Conservation (phyloP, 352 stramenopile genomes). For the Globisporangium nagaii region DNA sequence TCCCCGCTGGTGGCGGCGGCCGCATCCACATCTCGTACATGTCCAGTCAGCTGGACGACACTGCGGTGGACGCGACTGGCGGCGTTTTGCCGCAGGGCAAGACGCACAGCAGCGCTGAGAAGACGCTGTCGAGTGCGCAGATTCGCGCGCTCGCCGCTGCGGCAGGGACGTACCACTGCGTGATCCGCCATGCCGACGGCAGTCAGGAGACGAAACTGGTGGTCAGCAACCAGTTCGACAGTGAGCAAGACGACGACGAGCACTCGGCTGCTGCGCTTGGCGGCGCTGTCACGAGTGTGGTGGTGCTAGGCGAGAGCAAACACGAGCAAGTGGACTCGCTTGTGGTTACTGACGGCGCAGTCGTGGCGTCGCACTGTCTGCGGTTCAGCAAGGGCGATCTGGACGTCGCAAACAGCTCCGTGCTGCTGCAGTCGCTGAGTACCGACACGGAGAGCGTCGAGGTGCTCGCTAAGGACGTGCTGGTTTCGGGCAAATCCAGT, state of each 20-base stretch:
- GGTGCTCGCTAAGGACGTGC: slow-evolving; percentile 32
- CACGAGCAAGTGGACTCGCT: slow-evolving; percentile 23
- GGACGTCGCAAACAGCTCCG: slow-evolving; percentile 39
- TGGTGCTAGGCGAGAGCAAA: slow-evolving; percentile 15
- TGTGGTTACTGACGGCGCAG: slow-evolving; percentile 39
- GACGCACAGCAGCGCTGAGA: slow-evolving; percentile 19
- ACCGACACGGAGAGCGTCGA: background rate
- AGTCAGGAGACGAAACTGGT: slow-evolving; percentile 38
- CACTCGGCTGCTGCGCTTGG: slow-evolving; percentile 15
- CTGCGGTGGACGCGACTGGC: slow-evolving; percentile 49
- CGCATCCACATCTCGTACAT: slow-evolving; percentile 64
- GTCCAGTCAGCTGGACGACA: slow-evolving; percentile 56
- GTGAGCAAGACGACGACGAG: background rate
- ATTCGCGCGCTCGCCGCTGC: slow-evolving; percentile 41
- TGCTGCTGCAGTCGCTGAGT: slow-evolving; percentile 30
- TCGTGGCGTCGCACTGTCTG: slow-evolving; percentile 33
- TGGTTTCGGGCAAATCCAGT: slow-evolving; percentile 32
- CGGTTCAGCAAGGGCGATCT: slow-evolving; percentile 32
- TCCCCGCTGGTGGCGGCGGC: slow-evolving; percentile 52
- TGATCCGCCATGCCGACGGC: slow-evolving; percentile 45
- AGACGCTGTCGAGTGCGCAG: slow-evolving; percentile 31
- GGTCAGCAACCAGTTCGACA: slow-evolving; percentile 35
- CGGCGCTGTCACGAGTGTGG: slow-evolving; percentile 42
- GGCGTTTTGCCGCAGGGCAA: slow-evolving; percentile 21
- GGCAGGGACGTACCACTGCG: slow-evolving; percentile 57